Evolutionary conservation across 176 grass and related monocot genomes (phyloP).

Genomic region (Olyra latifolia): DNA sequence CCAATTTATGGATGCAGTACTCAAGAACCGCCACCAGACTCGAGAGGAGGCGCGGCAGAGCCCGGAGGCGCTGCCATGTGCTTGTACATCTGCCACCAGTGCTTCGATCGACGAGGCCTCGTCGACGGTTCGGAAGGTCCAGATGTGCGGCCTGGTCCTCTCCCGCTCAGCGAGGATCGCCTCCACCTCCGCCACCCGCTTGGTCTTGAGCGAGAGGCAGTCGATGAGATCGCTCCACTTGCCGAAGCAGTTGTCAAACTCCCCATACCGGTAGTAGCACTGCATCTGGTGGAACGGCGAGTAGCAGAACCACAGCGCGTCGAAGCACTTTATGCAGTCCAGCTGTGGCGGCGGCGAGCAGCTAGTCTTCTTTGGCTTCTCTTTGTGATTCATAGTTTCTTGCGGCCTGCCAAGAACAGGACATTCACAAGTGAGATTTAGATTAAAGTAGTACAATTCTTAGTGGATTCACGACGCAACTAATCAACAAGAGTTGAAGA

Average conservation of each 20-base stretch:
- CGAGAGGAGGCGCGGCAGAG: background rate
- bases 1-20: background rate
- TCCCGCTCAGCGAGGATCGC: constrained; percentile 64
- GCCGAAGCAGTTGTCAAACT: constrained; percentile 75
- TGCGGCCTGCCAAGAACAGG: background rate
- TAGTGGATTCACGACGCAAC: no score
- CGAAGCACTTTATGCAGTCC: constrained; percentile 87
- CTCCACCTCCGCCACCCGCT: constrained; percentile 49
- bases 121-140: constrained; percentile 79
- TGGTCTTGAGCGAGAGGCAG: constrained; percentile 78
- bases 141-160: constrained; percentile 66
- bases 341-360: background rate
- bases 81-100: constrained; percentile 76
- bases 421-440: background rate
- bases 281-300: constrained; percentile 96
- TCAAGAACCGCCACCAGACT: background rate
- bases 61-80: constrained; percentile 18
- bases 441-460: no score
- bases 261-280: constrained; percentile 72
- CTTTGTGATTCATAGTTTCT: constrained; percentile 33
- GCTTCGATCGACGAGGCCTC: constrained; percentile 54
- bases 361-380: constrained; percentile 1
- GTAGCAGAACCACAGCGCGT: constrained; percentile 93
- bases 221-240: constrained; percentile 78
- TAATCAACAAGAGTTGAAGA: background rate